phyloP scores from a whole-genome alignment of 495 filamentous ascomycete species.

The Neurospora sp. region DNA sequence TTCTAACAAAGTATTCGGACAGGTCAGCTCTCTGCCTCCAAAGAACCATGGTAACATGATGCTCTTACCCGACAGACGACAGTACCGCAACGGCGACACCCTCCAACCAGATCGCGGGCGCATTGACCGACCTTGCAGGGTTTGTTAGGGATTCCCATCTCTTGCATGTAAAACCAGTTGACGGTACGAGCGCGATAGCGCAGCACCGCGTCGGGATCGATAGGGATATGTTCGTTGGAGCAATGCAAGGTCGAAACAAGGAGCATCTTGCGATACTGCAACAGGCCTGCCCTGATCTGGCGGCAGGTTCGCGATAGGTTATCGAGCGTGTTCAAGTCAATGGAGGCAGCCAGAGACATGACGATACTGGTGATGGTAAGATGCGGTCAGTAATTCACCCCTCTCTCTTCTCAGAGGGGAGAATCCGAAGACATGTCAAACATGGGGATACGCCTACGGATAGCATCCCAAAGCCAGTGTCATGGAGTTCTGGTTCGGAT shows the following conservation, averaged over 20 bases:
- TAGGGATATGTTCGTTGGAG: slow-evolving; percentile 50
- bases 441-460: slow-evolving; percentile 49
- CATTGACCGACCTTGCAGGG: slow-evolving; percentile 63
- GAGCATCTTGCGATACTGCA: slow-evolving; percentile 65
- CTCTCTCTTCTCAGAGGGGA: slow-evolving; percentile 9
- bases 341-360: slow-evolving; percentile 56
- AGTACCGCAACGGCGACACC: slow-evolving; percentile 66
- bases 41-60: neutral
- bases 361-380: slow-evolving; percentile 49
- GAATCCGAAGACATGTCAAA: slow-evolving; percentile 1
- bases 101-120: slow-evolving; percentile 74
- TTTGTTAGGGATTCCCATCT: slow-evolving; percentile 18
- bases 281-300: slow-evolving; percentile 61
- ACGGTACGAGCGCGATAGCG: slow-evolving; percentile 40
- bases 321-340: slow-evolving; percentile 82
- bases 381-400: slow-evolving; percentile 17
- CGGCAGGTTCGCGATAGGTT: slow-evolving; percentile 70
- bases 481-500: slow-evolving; percentile 60
- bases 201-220: slow-evolving; percentile 37
- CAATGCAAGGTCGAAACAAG: slow-evolving; percentile 68
- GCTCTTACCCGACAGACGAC: slow-evolving; percentile 66
- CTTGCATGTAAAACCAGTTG: slow-evolving; percentile 43
- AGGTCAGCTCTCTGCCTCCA: neutral
- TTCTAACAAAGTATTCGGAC: slow-evolving; percentile 44
- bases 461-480: slow-evolving; percentile 78